A percentile compares a stretch with the other conserved stretches of the same genome.
These are phyloP conservation scores for Collybia sordida DNA, from an alignment of 768 basidiomycete species.

Conservation along the genomic window DNA sequence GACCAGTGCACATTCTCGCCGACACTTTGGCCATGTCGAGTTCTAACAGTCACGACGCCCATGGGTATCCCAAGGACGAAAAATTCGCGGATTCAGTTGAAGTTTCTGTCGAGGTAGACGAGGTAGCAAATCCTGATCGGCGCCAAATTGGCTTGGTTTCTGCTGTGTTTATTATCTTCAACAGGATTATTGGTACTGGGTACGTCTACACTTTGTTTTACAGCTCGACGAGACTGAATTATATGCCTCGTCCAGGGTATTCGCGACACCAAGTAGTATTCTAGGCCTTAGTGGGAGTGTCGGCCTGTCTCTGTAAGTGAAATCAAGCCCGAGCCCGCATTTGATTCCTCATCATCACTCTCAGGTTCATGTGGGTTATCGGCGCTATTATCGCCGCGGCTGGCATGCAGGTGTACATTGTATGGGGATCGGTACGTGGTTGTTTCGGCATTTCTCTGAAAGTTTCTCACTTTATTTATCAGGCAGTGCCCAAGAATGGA, in stretches of 20 bases:
- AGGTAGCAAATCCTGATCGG: constrained; percentile 5
- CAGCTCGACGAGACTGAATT: not conserved
- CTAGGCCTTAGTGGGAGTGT: constrained; percentile 30
- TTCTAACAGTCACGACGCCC: too few relatives aligned
- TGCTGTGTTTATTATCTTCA: constrained; percentile 36
- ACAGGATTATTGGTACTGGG: constrained; percentile 37
- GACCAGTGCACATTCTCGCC: too few relatives aligned
- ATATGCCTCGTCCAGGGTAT: constrained; percentile 21
- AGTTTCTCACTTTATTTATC: not conserved
- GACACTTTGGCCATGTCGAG: too few relatives aligned
- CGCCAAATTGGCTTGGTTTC: constrained; percentile 27
- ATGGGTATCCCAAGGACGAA: not conserved
- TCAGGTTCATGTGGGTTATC: constrained; percentile 34
- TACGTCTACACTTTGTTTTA: constrained; percentile 9
- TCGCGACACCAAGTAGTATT: constrained; percentile 34
- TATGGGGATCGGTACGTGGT: constrained; percentile 32
- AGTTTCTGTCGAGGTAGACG: not conserved
- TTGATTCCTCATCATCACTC: not conserved
- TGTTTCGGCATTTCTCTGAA: not conserved
- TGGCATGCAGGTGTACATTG: constrained; percentile 36
- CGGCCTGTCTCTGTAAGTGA: constrained; percentile 28
- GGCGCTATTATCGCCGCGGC: constrained; percentile 33
- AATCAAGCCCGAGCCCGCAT: not conserved
- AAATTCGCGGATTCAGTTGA: not conserved
- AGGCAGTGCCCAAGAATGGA: constrained; percentile 30